A percentile compares a stretch with the other conserved stretches of the same genome.
phyloP scores from a whole-genome alignment of 805 yeast species.

The Saccharomycopsis babjevae region DNA sequence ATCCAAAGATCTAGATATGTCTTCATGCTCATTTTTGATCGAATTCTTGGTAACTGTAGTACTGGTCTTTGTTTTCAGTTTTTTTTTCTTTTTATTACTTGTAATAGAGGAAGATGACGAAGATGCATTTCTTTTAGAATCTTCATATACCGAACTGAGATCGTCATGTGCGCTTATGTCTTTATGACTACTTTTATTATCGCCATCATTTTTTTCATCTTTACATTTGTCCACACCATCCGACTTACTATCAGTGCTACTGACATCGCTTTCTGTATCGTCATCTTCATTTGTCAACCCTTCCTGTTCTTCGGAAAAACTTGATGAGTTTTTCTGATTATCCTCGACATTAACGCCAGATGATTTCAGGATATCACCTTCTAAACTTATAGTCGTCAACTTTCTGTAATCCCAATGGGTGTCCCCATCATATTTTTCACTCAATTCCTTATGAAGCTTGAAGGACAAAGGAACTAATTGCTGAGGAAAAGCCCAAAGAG shows the following conservation, averaged over 20 bases:
- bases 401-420: slow-evolving; percentile 89
- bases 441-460: slow-evolving; percentile 71
- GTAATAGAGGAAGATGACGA: background rate
- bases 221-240: background rate
- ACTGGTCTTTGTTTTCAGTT: slow-evolving; percentile 27
- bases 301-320: slow-evolving; percentile 18
- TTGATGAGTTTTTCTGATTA: slow-evolving; percentile 2
- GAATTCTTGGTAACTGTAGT: slow-evolving; percentile 26
- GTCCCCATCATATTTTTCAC: slow-evolving; percentile 73
- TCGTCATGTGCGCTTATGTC: slow-evolving; percentile 19
- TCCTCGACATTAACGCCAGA: slow-evolving; percentile 14
- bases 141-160: slow-evolving; percentile 20
- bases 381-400: slow-evolving; percentile 75
- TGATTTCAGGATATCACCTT: slow-evolving; percentile 54
- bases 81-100: slow-evolving; percentile 13
- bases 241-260: background rate
- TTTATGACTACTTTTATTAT: slow-evolving; percentile 4
- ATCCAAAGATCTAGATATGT: slow-evolving; percentile 15
- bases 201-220: slow-evolving; percentile 1
- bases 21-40: slow-evolving; percentile 21
- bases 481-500: slow-evolving; percentile 95
- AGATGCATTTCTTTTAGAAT: slow-evolving; percentile 5
- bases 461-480: slow-evolving; percentile 86
- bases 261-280: slow-evolving; percentile 3
- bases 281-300: slow-evolving; percentile 12